phyloP scores from a whole-genome alignment of 495 filamentous ascomycete species.

The Penicillium malachiteum region DNA sequence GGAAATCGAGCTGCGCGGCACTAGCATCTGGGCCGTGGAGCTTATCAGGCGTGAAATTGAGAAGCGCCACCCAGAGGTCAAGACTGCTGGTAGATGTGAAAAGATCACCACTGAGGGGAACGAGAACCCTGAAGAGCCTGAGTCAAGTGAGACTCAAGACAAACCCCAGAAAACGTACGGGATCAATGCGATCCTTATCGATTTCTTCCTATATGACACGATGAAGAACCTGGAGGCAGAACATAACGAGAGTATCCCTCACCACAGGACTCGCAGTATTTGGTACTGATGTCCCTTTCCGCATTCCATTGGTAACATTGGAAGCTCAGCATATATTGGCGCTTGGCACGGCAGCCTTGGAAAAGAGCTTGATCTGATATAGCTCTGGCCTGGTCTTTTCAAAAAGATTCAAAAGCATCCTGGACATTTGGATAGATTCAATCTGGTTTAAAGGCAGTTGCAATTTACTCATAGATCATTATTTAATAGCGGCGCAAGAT shows the following conservation, averaged over 20 bases:
- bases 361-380: no score
- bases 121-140: constrained; percentile 7
- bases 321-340: no score
- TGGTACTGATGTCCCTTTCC: constrained; percentile 68
- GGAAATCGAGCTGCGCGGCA: constrained; percentile 86
- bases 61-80: constrained; percentile 63
- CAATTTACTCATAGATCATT: no score
- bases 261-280: constrained; percentile 90
- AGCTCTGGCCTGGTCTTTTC: no score
- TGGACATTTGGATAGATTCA: no score
- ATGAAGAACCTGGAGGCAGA: constrained; percentile 76
- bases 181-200: constrained; percentile 89
- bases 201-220: constrained; percentile 94
- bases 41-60: constrained; percentile 82
- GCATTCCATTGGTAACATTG: no score
- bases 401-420: no score
- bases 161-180: constrained; percentile 24
- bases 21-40: constrained; percentile 93
- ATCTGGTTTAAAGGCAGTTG: neutral
- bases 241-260: constrained; percentile 65
- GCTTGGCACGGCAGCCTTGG: no score
- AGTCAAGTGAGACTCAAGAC: constrained; percentile 9
- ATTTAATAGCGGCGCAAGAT: neutral
- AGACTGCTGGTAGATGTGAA: constrained; percentile 16
- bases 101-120: constrained; percentile 3